Percentiles rank a stretch among this genome's conserved stretches.
Conservation (phyloP, 306 rosid species). For the Cyclanthera cordifolia region DNA sequence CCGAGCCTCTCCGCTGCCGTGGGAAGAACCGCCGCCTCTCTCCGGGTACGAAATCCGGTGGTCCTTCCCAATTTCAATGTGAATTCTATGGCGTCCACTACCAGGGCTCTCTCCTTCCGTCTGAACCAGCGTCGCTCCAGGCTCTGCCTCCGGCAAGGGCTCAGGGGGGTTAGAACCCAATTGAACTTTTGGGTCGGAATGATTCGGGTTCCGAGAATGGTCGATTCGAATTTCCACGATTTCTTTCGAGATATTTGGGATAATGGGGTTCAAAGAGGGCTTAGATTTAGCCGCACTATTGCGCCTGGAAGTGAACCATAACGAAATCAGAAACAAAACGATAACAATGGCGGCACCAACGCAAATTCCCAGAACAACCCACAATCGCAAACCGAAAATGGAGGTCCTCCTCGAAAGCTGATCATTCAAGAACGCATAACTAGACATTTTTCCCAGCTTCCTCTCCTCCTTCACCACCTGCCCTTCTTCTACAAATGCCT, state of each 20-base stretch:
- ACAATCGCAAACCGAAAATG: conserved; percentile 40
- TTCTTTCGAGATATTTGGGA: conserved; percentile 47
- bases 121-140: conserved; percentile 21
- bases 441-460: conserved; percentile 23
- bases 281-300: conserved; percentile 20
- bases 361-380: conserved; percentile 54
- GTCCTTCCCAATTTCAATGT: no score
- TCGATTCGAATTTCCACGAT: conserved; percentile 50
- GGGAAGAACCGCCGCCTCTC: conserved; percentile 30
- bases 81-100: conserved; percentile 25
- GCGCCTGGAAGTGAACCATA: conserved; percentile 44
- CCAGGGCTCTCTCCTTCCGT: conserved; percentile 30
- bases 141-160: conserved; percentile 23
- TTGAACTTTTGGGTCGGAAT: conserved; percentile 22
- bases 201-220: conserved; percentile 23
- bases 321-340: conserved; percentile 43
- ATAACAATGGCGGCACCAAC: conserved; percentile 56
- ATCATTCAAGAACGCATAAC: conserved; percentile 38
- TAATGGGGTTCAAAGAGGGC: conserved; percentile 20
- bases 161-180: not conserved
- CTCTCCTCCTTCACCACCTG: no score
- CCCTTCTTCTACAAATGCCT: not conserved
- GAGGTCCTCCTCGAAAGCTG: conserved; percentile 47
- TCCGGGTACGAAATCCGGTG: no score
- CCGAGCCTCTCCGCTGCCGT: conserved; percentile 18